These are phyloP conservation scores for Aspergillus aculeatinus DNA, from an alignment of 2,329 filamentous ascomycete genomes.

Conservation along the genomic window DNA sequence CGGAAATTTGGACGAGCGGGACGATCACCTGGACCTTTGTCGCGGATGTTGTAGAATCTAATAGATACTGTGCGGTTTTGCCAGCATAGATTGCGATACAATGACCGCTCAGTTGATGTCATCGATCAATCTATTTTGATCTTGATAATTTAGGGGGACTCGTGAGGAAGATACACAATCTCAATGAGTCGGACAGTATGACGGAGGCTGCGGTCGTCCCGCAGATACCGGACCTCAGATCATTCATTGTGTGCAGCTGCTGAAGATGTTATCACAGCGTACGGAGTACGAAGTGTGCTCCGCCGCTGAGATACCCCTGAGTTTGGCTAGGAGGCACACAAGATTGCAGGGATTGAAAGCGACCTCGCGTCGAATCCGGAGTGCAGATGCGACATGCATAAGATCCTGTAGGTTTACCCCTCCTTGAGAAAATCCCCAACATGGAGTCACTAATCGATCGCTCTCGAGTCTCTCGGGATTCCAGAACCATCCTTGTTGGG, in stretches of 20 bases:
- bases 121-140: neutral
- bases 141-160: neutral
- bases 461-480: neutral
- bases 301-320: neutral
- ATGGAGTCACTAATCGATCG: neutral
- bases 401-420: conserved; percentile 1
- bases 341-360: neutral
- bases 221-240: neutral
- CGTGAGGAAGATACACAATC: neutral
- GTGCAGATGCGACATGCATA: conserved; percentile 3
- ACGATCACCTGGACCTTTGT: conserved; percentile 12
- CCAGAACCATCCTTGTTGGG: neutral
- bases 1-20: conserved; percentile 21
- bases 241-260: neutral
- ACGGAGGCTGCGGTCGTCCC: conserved; percentile 4
- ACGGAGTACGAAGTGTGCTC: conserved; percentile 1
- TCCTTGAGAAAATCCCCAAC: neutral
- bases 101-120: neutral
- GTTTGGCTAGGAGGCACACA: neutral
- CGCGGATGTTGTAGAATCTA: neutral
- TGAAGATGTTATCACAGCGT: neutral
- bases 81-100: neutral
- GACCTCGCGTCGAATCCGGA: conserved; percentile 1
- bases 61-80: neutral
- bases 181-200: neutral